These are phyloP conservation scores for Gaeumannomyces tritici DNA, from an alignment of 2,329 filamentous ascomycete species.

Conservation along the genomic window DNA sequence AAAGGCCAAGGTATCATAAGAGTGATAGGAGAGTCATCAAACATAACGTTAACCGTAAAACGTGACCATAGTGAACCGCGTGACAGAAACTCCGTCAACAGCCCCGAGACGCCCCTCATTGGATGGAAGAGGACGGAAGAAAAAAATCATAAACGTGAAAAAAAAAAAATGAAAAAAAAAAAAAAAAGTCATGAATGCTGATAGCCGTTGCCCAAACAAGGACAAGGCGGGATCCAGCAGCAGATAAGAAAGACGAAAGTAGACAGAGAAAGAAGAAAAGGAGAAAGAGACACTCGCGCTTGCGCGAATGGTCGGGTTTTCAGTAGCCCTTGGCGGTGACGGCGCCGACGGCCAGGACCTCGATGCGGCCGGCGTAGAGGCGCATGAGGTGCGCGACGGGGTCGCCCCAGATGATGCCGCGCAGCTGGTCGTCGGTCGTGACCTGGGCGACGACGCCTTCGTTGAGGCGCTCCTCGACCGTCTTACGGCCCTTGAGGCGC, in stretches of 20 bases:
- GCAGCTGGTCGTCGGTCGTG: conserved; percentile 57
- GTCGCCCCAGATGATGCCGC: conserved; percentile 70
- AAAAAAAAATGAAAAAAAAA: not conserved
- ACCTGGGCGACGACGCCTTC: conserved; percentile 61
- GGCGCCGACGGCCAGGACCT: conserved; percentile 60
- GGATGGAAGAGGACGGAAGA: not conserved
- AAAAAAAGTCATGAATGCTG: not conserved
- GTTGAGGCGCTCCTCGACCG: conserved; percentile 36
- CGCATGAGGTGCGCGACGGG: conserved; percentile 73
- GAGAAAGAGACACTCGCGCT: not conserved
- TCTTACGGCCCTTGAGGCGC: conserved; percentile 32
- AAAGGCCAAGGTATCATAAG: not conserved
- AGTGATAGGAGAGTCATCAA: not conserved
- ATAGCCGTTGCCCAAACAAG: not conserved
- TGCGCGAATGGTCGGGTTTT: not conserved
- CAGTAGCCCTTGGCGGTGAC: conserved; percentile 36
- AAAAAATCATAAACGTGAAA: not conserved
- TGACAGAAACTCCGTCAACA: not conserved
- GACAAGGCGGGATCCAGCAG: not conserved
- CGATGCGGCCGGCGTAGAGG: conserved; percentile 63
- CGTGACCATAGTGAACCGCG: not conserved
- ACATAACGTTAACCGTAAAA: not conserved
- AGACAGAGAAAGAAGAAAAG: not conserved
- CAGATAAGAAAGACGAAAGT: not conserved
- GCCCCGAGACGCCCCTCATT: not conserved